Conservation (phyloP, 1,139 yeast species). For the Kazachstania sp. region DNA sequence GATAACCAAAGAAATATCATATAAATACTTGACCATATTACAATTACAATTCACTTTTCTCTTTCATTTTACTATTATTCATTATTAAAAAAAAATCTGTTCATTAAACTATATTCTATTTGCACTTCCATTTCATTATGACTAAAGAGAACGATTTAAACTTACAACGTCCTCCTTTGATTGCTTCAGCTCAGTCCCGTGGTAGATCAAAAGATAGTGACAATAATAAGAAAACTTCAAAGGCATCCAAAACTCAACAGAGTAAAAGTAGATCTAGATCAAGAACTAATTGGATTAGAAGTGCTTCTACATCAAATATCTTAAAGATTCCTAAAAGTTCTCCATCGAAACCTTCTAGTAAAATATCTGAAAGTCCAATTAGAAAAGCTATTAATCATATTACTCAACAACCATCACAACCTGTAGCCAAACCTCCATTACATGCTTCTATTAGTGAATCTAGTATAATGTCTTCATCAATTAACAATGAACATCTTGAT, state of each 20-base stretch:
- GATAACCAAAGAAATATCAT: too few species aligned
- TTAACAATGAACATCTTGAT: slow-evolving; percentile 1
- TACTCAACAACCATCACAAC: not conserved
- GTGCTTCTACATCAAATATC: slow-evolving; percentile 9
- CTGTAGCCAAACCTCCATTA: not conserved
- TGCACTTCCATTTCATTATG: not conserved
- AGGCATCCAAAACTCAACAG: not conserved
- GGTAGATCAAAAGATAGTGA: not conserved
- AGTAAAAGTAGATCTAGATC: not conserved
- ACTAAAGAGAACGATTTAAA: not conserved
- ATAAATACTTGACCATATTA: too few species aligned
- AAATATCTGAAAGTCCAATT: not conserved
- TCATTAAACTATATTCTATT: not conserved
- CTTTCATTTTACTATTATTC: too few species aligned
- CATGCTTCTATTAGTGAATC: slow-evolving; percentile 1
- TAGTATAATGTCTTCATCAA: not conserved
- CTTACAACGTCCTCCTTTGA: not conserved
- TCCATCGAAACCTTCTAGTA: not conserved
- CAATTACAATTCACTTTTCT: too few species aligned
- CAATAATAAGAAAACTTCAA: not conserved
- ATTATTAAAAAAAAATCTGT: too few species aligned
- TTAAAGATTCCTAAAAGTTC: slow-evolving; percentile 1
- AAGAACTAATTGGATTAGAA: slow-evolving; percentile 8
- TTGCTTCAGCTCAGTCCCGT: not conserved
- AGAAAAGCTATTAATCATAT: not conserved